Evolutionary conservation across 2,329 filamentous ascomycete genomes (phyloP).

Genomic region (Hypomyces perniciosus): DNA sequence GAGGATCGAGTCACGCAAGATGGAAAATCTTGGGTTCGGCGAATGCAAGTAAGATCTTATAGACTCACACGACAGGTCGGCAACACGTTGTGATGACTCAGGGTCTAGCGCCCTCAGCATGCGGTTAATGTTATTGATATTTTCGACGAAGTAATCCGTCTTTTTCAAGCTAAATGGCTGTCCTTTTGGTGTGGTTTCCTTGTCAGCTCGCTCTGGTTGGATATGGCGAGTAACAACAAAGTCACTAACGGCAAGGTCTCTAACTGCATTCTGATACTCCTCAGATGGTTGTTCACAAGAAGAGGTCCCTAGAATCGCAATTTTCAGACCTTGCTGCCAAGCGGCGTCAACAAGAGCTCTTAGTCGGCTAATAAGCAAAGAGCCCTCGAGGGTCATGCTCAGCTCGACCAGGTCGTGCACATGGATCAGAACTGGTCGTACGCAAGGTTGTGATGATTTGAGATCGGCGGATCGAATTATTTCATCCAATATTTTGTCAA

Average conservation of each 20-base stretch:
- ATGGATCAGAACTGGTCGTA: conserved; percentile 62
- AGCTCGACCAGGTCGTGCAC: conserved; percentile 79
- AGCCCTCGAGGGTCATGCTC: conserved; percentile 60
- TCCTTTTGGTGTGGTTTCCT: conserved; percentile 1
- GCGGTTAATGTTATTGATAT: conserved; percentile 40
- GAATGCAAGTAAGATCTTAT: conserved; percentile 24
- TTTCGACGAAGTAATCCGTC: conserved; percentile 38
- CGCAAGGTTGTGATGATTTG: conserved; percentile 25
- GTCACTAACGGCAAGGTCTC: conserved; percentile 35
- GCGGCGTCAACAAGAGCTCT: conserved; percentile 65
- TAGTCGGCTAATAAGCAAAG: conserved; percentile 62
- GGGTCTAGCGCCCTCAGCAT: conserved; percentile 39
- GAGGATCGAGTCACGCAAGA: conserved; percentile 30
- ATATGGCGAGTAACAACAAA: conserved; percentile 34
- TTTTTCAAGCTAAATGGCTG: conserved; percentile 23
- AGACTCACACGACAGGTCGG: conserved; percentile 19
- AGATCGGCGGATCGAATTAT: conserved; percentile 45
- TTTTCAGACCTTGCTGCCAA: conserved; percentile 63
- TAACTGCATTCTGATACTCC: conserved; percentile 35
- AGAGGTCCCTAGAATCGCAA: conserved; percentile 77
- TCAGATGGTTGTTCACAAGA: conserved; percentile 46
- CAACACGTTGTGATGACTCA: background rate
- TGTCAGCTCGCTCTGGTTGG: conserved; percentile 24
- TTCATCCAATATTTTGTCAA: conserved; percentile 50
- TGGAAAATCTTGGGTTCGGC: conserved; percentile 21